Evolutionary conservation across 1,284 basidiomycete species (phyloP).

Genomic region (Sporisorium scitamineum): DNA sequence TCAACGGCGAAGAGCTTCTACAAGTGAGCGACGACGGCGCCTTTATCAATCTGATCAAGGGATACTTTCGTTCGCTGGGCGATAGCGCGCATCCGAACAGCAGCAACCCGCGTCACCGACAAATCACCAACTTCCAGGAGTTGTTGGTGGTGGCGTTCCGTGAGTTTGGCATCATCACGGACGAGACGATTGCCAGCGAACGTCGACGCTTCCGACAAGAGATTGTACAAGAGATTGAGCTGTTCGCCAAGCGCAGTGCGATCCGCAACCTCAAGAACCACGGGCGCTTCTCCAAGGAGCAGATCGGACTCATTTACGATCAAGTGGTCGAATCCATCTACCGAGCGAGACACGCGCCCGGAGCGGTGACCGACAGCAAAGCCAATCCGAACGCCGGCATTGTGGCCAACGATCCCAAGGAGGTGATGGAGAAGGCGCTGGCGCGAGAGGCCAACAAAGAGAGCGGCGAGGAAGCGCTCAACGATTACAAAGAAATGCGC

Average conservation of each 20-base stretch:
- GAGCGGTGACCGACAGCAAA: conserved; percentile 24
- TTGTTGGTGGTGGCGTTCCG: conserved; percentile 74
- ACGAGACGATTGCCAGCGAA: conserved; percentile 91
- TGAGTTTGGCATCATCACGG: conserved; percentile 94
- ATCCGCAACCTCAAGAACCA: conserved; percentile 87
- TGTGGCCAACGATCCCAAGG: conserved; percentile 45
- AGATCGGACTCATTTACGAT: conserved; percentile 72
- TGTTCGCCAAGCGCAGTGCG: conserved; percentile 93
- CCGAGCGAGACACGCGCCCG: conserved; percentile 64
- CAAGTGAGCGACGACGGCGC: conserved; percentile 96
- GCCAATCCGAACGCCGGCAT: conserved; percentile 46
- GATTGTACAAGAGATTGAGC: conserved; percentile 92
- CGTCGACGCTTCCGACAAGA: conserved; percentile 87
- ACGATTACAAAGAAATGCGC: conserved; percentile 76
- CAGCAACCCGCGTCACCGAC: conserved; percentile 86
- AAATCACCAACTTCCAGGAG: conserved; percentile 98
- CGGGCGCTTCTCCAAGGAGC: conserved; percentile 86
- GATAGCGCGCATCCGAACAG: conserved; percentile 94
- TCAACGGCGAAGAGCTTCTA: conserved; percentile 94
- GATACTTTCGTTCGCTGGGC: conserved; percentile 92
- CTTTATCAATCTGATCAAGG: conserved; percentile 78
- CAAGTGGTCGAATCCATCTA: conserved; percentile 68
- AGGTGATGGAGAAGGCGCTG: conserved; percentile 52
- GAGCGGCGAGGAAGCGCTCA: conserved; percentile 40
- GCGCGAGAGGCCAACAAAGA: conserved; percentile 33